Percentiles rank a stretch among this genome's conserved stretches.
phyloP scores from a whole-genome alignment of 2,329 filamentous ascomycete genomes.

The Chaetomium sp. region DNA sequence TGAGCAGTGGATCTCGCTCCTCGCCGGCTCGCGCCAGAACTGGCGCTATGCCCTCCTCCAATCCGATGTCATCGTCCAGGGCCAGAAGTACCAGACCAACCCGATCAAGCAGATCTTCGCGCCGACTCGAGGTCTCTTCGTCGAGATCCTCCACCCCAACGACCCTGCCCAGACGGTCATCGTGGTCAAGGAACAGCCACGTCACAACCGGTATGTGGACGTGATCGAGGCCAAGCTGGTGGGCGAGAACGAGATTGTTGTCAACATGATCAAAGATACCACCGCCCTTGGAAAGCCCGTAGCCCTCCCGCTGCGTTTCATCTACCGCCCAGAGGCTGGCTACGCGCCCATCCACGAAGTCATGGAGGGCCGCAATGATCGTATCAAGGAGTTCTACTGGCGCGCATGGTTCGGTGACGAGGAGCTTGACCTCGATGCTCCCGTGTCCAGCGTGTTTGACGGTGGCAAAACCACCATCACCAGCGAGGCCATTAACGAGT shows the following conservation, averaged over 20 bases:
- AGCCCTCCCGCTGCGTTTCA: constrained; percentile 84
- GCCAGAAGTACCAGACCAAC: constrained; percentile 96
- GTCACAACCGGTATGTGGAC: constrained; percentile 82
- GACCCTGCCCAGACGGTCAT: constrained; percentile 83
- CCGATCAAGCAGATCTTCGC: constrained; percentile 90
- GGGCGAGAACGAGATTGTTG: constrained; percentile 75
- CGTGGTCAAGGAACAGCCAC: constrained; percentile 81
- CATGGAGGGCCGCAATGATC: constrained; percentile 93
- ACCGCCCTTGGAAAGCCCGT: constrained; percentile 81
- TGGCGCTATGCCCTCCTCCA: constrained; percentile 96
- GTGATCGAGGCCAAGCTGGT: constrained; percentile 83
- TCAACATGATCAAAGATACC: constrained; percentile 91
- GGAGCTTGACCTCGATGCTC: constrained; percentile 76
- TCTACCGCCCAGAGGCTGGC: constrained; percentile 90
- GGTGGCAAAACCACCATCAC: constrained; percentile 87
- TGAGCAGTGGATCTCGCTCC: constrained; percentile 83
- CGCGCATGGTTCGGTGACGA: constrained; percentile 94
- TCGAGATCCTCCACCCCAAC: constrained; percentile 83
- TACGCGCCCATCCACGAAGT: constrained; percentile 98
- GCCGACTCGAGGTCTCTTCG: constrained; percentile 80
- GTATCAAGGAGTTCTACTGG: constrained; percentile 99
- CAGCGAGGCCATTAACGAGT: constrained; percentile 92
- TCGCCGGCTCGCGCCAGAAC: constrained; percentile 82
- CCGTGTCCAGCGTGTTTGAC: constrained; percentile 85
- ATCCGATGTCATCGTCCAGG: constrained; percentile 90